A percentile compares a stretch with the other conserved stretches of the same genome.
These are phyloP conservation scores for Suillus subaureus DNA, from an alignment of 768 basidiomycete genomes.

Conservation along the genomic window DNA sequence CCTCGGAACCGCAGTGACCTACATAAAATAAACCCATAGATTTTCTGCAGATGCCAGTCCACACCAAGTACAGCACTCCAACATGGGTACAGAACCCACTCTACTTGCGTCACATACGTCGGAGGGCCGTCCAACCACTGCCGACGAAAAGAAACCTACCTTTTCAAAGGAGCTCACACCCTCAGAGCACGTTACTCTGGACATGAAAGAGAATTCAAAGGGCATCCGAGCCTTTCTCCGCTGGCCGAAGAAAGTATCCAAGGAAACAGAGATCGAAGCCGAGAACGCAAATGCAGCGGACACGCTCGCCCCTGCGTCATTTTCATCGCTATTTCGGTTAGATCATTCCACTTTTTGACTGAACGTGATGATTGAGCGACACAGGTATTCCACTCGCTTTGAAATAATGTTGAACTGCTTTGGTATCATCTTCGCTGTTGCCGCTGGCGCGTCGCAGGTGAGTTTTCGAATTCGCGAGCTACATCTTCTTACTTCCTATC, in stretches of 20 bases:
- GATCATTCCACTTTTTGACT: constrained; percentile 2
- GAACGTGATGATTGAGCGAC: constrained; percentile 14
- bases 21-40: background rate
- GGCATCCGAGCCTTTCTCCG: constrained; percentile 43
- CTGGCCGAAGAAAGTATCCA: constrained; percentile 35
- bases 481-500: background rate
- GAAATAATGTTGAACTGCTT: constrained; percentile 71
- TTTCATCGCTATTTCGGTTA: constrained; percentile 52
- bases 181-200: background rate
- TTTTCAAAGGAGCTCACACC: background rate
- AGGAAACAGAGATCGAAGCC: constrained; percentile 14
- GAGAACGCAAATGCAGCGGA: constrained; percentile 28
- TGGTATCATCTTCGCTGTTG: constrained; percentile 71
- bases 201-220: constrained; percentile 1
- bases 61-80: background rate
- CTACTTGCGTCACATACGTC: constrained; percentile 19
- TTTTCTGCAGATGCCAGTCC: background rate
- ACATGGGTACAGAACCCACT: background rate
- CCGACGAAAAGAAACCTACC: constrained; percentile 48
- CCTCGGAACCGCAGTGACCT: background rate
- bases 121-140: constrained; percentile 44
- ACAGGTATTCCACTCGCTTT: constrained; percentile 71
- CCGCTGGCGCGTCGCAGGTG: constrained; percentile 82
- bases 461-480: constrained; percentile 17
- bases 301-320: constrained; percentile 39